phyloP scores from a whole-genome alignment of 371 early-diverging fungal genomes.

The Neoconidiobolus thromboides region DNA sequence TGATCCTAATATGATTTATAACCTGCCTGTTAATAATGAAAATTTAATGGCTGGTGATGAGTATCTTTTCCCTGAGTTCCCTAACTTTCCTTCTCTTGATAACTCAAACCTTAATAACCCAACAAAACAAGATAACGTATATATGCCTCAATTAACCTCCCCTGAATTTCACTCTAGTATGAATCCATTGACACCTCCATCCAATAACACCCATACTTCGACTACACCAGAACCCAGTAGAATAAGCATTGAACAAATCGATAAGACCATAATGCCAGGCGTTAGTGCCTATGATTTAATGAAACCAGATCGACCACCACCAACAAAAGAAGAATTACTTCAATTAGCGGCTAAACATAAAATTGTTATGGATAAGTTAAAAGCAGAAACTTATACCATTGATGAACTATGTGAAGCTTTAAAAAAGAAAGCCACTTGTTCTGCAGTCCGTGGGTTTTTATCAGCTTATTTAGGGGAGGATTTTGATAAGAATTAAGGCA shows the following conservation, averaged over 20 bases:
- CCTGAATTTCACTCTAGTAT: background rate
- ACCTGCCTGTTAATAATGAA: background rate
- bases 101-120: background rate
- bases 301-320: background rate
- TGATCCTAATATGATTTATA: too few species aligned
- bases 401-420: conserved; percentile 1
- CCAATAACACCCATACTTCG: background rate
- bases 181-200: background rate
- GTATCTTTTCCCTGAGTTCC: background rate
- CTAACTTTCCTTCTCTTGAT: background rate
- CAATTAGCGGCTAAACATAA: background rate
- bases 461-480: background rate
- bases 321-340: background rate
- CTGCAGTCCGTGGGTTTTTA: background rate
- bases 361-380: background rate
- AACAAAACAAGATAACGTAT: background rate
- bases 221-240: background rate
- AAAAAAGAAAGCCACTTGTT: background rate
- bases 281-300: background rate
- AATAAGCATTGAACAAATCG: background rate
- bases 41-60: background rate
- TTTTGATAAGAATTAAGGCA: background rate
- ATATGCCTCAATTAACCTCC: background rate
- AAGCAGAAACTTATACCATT: background rate
- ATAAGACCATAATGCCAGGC: background rate